Conservation (phyloP, 768 basidiomycete species). For the Kwoniella botswanensis region DNA sequence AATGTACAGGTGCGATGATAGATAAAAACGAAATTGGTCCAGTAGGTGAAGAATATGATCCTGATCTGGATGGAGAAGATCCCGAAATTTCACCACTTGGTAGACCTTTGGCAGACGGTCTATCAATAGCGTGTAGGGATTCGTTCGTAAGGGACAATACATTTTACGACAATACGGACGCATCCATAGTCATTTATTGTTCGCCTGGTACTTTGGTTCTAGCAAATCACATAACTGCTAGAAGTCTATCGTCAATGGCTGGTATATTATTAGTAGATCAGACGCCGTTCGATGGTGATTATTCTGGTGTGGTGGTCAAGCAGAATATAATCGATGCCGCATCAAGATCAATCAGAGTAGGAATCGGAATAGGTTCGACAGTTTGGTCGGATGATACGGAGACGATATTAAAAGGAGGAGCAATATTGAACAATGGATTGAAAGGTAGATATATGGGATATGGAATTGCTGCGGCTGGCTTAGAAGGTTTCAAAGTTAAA, state of each 20-base stretch:
- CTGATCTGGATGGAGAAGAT: conserved; percentile 55
- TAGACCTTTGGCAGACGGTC: conserved; percentile 60
- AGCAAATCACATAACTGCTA: conserved; percentile 58
- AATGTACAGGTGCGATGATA: conserved; percentile 54
- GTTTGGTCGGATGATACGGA: conserved; percentile 60
- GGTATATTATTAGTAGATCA: conserved; percentile 60
- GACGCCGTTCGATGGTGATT: conserved; percentile 60
- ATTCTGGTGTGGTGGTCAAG: conserved; percentile 56
- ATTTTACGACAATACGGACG: conserved; percentile 60
- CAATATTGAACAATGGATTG: conserved; percentile 57
- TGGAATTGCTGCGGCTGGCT: conserved; percentile 59
- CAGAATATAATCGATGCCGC: conserved; percentile 59
- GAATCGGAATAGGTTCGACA: conserved; percentile 59
- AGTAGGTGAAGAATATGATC: conserved; percentile 58
- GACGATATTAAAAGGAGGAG: conserved; percentile 57
- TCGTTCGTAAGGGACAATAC: conserved; percentile 56
- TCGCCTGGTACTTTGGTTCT: conserved; percentile 59
- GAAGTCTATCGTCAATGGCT: conserved; percentile 57
- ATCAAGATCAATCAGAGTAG: conserved; percentile 58
- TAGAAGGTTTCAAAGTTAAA: conserved; percentile 57
- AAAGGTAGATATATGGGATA: conserved; percentile 60
- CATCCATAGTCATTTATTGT: conserved; percentile 59
- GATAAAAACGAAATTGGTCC: conserved; percentile 59
- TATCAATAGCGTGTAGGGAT: conserved; percentile 59
- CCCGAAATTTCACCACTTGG: conserved; percentile 56